Percentiles rank a stretch among this genome's conserved stretches.
Evolutionary conservation across 805 yeast genomes (phyloP).

Genomic region (Candida boleticola): DNA sequence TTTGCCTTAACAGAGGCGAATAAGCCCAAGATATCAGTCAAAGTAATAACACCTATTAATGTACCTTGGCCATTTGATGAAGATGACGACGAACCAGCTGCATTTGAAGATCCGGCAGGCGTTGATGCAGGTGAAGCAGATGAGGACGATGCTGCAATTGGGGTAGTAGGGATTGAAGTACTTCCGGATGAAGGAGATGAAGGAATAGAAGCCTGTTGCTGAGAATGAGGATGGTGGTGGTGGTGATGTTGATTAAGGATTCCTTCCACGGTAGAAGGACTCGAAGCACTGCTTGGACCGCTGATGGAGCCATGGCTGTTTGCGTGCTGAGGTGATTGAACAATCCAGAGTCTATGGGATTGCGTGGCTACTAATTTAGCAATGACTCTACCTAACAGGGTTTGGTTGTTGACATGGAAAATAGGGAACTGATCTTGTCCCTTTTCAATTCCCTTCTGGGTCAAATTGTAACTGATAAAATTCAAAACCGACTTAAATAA

Average conservation of each 20-base stretch:
- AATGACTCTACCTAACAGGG: constrained; percentile 82
- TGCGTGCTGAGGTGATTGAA: constrained; percentile 35
- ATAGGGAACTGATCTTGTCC: constrained; percentile 97
- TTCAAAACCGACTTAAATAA: constrained; percentile 81
- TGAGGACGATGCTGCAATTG: neutral
- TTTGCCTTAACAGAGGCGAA: constrained; percentile 61
- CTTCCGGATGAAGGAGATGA: constrained; percentile 6
- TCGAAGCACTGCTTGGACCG: neutral
- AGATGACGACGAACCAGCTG: constrained; percentile 17
- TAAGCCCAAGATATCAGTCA: constrained; percentile 84
- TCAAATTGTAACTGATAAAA: constrained; percentile 81
- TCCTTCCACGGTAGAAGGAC: constrained; percentile 22
- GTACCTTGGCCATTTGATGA: constrained; percentile 60
- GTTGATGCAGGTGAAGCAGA: constrained; percentile 8
- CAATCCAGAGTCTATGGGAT: constrained; percentile 87
- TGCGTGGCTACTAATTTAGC: constrained; percentile 95
- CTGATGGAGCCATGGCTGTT: constrained; percentile 5
- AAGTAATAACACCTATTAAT: constrained; percentile 84
- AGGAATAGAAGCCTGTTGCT: constrained; percentile 1
- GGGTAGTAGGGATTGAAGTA: constrained; percentile 11
- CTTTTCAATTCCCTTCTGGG: constrained; percentile 85
- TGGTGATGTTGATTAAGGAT: constrained; percentile 12
- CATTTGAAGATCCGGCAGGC: constrained; percentile 6
- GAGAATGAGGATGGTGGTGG: constrained; percentile 13
- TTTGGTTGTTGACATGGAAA: constrained; percentile 80